These are phyloP conservation scores for Gamarada debralockiae DNA, from an alignment of 495 filamentous ascomycete genomes.

Conservation along the genomic window DNA sequence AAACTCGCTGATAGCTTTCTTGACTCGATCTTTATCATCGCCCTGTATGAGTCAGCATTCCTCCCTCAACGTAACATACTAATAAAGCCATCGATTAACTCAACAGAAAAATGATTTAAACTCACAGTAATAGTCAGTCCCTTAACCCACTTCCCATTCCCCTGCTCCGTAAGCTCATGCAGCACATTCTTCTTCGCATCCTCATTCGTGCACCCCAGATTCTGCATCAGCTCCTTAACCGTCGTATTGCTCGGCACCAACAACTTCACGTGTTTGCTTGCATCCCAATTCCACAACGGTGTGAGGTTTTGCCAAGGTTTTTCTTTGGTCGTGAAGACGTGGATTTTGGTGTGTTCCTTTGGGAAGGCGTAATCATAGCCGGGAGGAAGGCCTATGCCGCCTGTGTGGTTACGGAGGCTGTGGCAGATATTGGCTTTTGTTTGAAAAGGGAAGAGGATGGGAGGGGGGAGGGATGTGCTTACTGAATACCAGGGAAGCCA, in stretches of 20 bases:
- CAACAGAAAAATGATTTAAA: too few species aligned
- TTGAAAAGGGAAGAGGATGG: too few species aligned
- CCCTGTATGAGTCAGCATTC: neutral
- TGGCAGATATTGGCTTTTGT: too few species aligned
- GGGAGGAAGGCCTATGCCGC: constrained; percentile 48
- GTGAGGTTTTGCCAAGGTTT: constrained; percentile 35
- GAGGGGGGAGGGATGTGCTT: too few species aligned
- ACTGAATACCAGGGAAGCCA: constrained; percentile 45
- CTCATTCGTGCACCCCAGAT: constrained; percentile 41
- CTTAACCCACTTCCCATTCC: constrained; percentile 19
- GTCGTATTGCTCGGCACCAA: constrained; percentile 38
- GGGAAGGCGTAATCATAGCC: constrained; percentile 51
- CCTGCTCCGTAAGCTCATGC: constrained; percentile 28
- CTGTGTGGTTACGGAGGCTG: constrained; percentile 45
- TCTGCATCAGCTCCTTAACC: constrained; percentile 38
- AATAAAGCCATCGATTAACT: too few species aligned
- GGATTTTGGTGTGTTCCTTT: constrained; percentile 41
- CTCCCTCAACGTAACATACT: neutral
- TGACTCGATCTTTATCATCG: constrained; percentile 20
- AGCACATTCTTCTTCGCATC: constrained; percentile 36
- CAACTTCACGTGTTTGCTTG: constrained; percentile 30
- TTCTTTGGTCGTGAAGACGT: constrained; percentile 36
- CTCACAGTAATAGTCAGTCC: constrained; percentile 3
- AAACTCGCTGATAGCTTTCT: constrained; percentile 14
- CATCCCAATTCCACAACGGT: constrained; percentile 16